Conservation (phyloP, 495 filamentous ascomycete genomes). For the Annulohypoxylon nitens region DNA sequence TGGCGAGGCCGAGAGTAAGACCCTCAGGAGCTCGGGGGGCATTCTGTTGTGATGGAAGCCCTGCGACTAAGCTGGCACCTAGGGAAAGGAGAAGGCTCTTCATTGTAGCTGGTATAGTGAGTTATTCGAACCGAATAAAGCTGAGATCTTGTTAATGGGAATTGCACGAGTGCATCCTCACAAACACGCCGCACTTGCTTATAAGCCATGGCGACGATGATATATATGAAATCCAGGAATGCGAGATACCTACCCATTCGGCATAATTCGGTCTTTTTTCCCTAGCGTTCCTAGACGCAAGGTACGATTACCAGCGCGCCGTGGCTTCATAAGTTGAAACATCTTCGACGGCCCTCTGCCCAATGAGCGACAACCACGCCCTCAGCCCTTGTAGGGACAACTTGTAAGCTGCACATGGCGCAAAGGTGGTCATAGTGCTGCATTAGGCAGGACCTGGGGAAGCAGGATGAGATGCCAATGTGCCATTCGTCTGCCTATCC, state of each 20-base stretch:
- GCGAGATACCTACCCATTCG: not conserved
- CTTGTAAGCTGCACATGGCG: slow-evolving; percentile 1
- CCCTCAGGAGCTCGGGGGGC: slow-evolving; percentile 21
- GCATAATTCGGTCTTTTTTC: slow-evolving; percentile 35
- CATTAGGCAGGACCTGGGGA: slow-evolving; percentile 25
- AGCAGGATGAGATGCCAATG: slow-evolving; percentile 20
- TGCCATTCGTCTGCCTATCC: slow-evolving; percentile 6
- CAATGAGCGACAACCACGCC: slow-evolving; percentile 41
- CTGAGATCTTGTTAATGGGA: not conserved
- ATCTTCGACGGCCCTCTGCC: not conserved
- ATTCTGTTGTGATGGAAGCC: slow-evolving; percentile 34
- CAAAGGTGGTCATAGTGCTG: slow-evolving; percentile 3
- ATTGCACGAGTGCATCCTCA: slow-evolving; percentile 5
- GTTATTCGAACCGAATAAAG: not conserved
- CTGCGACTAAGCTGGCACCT: slow-evolving; percentile 41
- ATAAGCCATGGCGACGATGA: slow-evolving; percentile 9
- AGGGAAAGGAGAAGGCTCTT: slow-evolving; percentile 46
- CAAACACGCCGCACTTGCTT: not conserved
- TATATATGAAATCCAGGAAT: slow-evolving; percentile 32
- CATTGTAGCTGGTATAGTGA: slow-evolving; percentile 25
- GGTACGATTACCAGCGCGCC: slow-evolving; percentile 11
- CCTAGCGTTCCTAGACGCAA: slow-evolving; percentile 10
- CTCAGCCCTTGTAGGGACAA: slow-evolving; percentile 1
- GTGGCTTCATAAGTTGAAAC: slow-evolving; percentile 37
- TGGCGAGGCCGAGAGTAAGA: slow-evolving; percentile 47